These are phyloP conservation scores for Brettanomyces bruxellensis DNA, from an alignment of 805 yeast genomes.

Conservation along the genomic window DNA sequence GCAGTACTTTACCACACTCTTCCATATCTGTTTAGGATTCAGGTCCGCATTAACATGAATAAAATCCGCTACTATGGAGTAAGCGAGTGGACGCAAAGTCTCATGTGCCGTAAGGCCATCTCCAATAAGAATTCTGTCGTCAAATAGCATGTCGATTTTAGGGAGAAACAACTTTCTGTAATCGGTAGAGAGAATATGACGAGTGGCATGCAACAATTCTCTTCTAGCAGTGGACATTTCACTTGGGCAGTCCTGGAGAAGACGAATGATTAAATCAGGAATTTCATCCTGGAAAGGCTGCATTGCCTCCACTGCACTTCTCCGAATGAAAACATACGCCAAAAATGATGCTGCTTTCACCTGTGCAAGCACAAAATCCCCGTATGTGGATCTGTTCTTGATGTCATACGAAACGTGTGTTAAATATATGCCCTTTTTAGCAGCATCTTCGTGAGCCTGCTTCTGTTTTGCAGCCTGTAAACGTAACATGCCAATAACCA, in stretches of 20 bases:
- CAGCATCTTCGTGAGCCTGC: constrained; percentile 50
- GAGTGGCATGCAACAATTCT: constrained; percentile 85
- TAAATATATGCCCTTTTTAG: constrained; percentile 46
- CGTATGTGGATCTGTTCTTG: constrained; percentile 59
- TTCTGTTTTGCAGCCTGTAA: constrained; percentile 80
- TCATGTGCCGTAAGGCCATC: constrained; percentile 88
- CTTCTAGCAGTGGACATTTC: constrained; percentile 87
- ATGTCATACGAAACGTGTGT: constrained; percentile 71
- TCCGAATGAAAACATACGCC: constrained; percentile 85
- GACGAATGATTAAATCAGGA: constrained; percentile 79
- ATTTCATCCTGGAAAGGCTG: constrained; percentile 52
- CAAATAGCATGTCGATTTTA: constrained; percentile 74
- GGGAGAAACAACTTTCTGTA: constrained; percentile 76
- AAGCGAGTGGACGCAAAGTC: constrained; percentile 86
- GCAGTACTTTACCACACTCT: constrained; percentile 77
- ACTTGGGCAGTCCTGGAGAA: constrained; percentile 91
- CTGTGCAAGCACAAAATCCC: constrained; percentile 86
- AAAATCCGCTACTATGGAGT: constrained; percentile 91
- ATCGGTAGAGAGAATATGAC: constrained; percentile 90
- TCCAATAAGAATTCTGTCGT: constrained; percentile 82
- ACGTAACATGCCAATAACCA: constrained; percentile 62
- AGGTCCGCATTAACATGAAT: constrained; percentile 84
- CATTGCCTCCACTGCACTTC: constrained; percentile 61
- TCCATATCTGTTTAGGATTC: constrained; percentile 75
- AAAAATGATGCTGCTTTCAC: constrained; percentile 93